A percentile compares a stretch with the other conserved stretches of the same genome.
These are phyloP conservation scores for Termitomyces sp. DNA, from an alignment of 768 basidiomycete species.

Conservation along the genomic window DNA sequence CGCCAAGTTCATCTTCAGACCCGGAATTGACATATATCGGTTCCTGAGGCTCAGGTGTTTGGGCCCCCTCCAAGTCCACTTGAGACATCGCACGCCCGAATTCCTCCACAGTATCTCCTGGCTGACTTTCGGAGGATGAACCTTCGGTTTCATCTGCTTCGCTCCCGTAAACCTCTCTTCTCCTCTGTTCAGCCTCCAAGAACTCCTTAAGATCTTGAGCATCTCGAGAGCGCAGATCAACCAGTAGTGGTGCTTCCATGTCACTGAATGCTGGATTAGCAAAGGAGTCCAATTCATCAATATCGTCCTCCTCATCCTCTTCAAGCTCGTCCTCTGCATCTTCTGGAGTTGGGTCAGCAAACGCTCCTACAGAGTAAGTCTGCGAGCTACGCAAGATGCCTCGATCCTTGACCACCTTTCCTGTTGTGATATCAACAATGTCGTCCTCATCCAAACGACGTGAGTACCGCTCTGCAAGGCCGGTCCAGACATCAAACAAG, in stretches of 20 bases:
- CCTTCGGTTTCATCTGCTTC: constrained; percentile 35
- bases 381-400: constrained; percentile 50
- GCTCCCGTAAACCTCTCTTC: constrained; percentile 43
- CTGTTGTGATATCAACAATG: constrained; percentile 62
- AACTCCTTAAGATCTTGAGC: constrained; percentile 63
- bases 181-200: constrained; percentile 52
- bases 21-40: constrained; percentile 12
- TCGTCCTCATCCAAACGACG: constrained; percentile 73
- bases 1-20: constrained; percentile 27
- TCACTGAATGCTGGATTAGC: constrained; percentile 24
- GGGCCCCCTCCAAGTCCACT: background rate
- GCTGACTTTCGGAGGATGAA: constrained; percentile 12
- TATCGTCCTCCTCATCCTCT: constrained; percentile 45
- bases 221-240: constrained; percentile 39
- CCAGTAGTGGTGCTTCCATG: constrained; percentile 36
- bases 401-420: constrained; percentile 60
- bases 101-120: constrained; percentile 7
- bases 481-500: constrained; percentile 58
- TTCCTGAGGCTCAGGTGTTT: background rate
- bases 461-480: constrained; percentile 63
- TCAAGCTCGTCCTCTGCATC: constrained; percentile 30
- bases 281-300: constrained; percentile 57
- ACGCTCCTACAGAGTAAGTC: constrained; percentile 46
- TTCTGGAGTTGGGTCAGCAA: constrained; percentile 31
- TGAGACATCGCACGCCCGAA: background rate